Evolutionary conservation across 371 early-diverging fungal genomes (phyloP).

Genomic region (Batrachochytrium dendrobatidis): DNA sequence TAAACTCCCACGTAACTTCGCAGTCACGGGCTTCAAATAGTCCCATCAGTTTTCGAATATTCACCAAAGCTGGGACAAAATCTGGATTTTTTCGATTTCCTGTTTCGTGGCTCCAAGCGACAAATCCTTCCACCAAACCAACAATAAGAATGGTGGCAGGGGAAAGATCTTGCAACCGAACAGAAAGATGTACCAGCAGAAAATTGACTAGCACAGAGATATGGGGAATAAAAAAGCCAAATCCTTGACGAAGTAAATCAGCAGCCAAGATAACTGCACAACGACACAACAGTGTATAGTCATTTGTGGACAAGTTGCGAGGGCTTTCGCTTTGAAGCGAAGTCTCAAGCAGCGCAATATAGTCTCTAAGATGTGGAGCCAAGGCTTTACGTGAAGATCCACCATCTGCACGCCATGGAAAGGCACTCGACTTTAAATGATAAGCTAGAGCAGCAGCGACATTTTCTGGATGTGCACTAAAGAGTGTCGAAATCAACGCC

Average conservation of each 20-base stretch:
- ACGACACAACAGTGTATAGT: slow-evolving; percentile 16
- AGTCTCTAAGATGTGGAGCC: slow-evolving; percentile 20
- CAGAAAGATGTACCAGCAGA: slow-evolving; percentile 26
- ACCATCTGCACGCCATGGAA: slow-evolving; percentile 21
- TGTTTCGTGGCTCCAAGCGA: slow-evolving; percentile 12
- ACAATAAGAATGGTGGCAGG: slow-evolving; percentile 16
- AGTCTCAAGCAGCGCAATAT: slow-evolving; percentile 18
- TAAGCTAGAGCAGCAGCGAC: slow-evolving; percentile 17
- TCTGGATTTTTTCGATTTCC: slow-evolving; percentile 8
- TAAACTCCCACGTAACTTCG: slow-evolving; percentile 23
- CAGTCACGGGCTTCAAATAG: slow-evolving; percentile 18
- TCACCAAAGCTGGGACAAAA: slow-evolving; percentile 6
- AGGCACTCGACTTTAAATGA: slow-evolving; percentile 21
- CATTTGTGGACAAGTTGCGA: slow-evolving; percentile 16
- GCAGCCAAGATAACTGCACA: slow-evolving; percentile 25
- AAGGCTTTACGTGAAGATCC: background rate
- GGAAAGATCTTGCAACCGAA: slow-evolving; percentile 19
- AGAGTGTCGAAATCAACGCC: slow-evolving; percentile 15
- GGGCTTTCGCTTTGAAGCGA: background rate
- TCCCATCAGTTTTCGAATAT: slow-evolving; percentile 18
- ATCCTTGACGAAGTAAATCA: slow-evolving; percentile 32
- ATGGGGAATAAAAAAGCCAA: slow-evolving; percentile 20
- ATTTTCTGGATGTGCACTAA: slow-evolving; percentile 17
- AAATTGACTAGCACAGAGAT: slow-evolving; percentile 34
- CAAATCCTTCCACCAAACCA: slow-evolving; percentile 23